Evolutionary conservation across 495 filamentous ascomycete genomes (phyloP), one percentile per base, ranked within the genome.

Genomic region (Lentithecium fluviatile): DNA sequence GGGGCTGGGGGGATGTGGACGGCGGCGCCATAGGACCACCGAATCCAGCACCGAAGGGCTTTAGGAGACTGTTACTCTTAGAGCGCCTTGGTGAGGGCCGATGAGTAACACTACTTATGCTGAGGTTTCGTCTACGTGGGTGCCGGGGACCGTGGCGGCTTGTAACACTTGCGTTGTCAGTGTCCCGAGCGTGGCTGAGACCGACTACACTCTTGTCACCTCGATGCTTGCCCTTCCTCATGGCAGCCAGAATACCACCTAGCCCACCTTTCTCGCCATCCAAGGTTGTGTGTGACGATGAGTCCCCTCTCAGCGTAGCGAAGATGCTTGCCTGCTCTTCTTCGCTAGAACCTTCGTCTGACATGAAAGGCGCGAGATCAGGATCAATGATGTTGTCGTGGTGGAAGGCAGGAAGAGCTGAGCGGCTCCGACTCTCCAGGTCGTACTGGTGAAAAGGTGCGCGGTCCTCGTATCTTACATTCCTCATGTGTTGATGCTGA

Each of bases 311-410:
- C 21, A 95, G 83, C 0, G 88, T 86, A 24, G 89, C 82, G 68
- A 94, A 84, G 17, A 97, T 87, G 71, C 86, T 92, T 74, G 91
- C 84, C 68, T 94, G 90, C 52, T 97, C 91, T 65, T 96, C 92
- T 17, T 87, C 94, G 68, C 89, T 97, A 1, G 90, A 93, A 20
- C 86, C 91, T 66, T 91, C 88, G 72, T 99, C 95, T 17, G 94
- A 97, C 78, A 97, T 87, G 75, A 93, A 97, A 25, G 91, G 89
- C 1, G 91, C 92, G 15, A 97, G 77, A 67, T 97, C 95, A 2
- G 95, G 93, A 68, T 99, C 95, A 69, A 97, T 97, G 64, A 99
- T 96, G 67, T 90, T 97, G 70, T 99, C 95, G 65, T 90, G 90
- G 69, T 97, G 95, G 66, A 98, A 97, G 25, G 93, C 90, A 34